Percentiles rank a stretch among this genome's conserved stretches.
phyloP scores from a whole-genome alignment of 495 filamentous ascomycete genomes.

The Penicillium goetzii region DNA sequence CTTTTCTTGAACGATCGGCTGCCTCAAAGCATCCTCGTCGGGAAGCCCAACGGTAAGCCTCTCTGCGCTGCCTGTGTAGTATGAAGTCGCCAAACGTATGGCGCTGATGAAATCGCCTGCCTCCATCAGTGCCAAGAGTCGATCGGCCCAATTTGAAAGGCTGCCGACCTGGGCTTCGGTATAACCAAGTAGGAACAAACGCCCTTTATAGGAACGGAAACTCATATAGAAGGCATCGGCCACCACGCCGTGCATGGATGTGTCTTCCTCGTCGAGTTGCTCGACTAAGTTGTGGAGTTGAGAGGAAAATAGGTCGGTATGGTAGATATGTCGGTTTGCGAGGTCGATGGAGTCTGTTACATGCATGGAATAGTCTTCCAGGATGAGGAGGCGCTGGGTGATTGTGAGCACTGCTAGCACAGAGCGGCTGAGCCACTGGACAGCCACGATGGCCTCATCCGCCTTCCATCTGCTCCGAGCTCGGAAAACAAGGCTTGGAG shows the following conservation, averaged over 20 bases:
- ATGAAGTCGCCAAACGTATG: slow-evolving; percentile 85
- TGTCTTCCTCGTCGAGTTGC: slow-evolving; percentile 83
- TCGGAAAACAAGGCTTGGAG: slow-evolving; percentile 76
- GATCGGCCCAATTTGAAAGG: slow-evolving; percentile 97
- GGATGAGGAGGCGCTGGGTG: slow-evolving; percentile 86
- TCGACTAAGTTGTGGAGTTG: slow-evolving; percentile 86
- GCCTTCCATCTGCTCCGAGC: slow-evolving; percentile 88
- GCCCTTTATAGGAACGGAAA: slow-evolving; percentile 91
- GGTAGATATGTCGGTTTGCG: slow-evolving; percentile 88
- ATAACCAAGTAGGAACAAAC: slow-evolving; percentile 87
- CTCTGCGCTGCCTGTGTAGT: slow-evolving; percentile 85
- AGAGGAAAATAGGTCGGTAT: slow-evolving; percentile 81
- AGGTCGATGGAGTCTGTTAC: slow-evolving; percentile 94
- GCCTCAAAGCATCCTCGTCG: slow-evolving; percentile 75
- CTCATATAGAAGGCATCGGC: slow-evolving; percentile 98
- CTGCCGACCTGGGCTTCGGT: slow-evolving; percentile 87
- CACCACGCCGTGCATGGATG: slow-evolving; percentile 91
- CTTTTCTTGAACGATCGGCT: slow-evolving; percentile 83
- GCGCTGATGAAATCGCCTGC: slow-evolving; percentile 90
- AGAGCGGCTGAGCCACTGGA: slow-evolving; percentile 96
- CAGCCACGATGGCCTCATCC: slow-evolving; percentile 92
- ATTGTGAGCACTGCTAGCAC: slow-evolving; percentile 91
- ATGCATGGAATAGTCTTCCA: slow-evolving; percentile 86
- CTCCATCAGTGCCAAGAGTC: slow-evolving; percentile 94
- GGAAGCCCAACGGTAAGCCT: slow-evolving; percentile 93